Evolutionary conservation across 2,329 filamentous ascomycete species (phyloP).

Genomic region (Diplodia sapinea): DNA sequence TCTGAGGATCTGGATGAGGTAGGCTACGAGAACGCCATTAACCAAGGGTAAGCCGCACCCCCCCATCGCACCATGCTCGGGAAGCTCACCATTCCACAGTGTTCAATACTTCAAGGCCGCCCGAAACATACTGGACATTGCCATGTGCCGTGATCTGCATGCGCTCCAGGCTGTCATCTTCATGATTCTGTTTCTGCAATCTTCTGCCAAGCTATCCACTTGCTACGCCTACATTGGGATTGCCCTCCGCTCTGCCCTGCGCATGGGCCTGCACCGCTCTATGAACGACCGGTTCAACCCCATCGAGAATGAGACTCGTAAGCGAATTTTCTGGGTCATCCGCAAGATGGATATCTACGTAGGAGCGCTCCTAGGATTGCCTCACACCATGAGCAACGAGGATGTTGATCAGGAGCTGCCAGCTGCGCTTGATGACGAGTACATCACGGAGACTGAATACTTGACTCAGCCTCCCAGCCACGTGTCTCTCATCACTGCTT

Average conservation of each 20-base stretch:
- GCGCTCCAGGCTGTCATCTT: conserved; percentile 59
- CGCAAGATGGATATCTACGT: conserved; percentile 60
- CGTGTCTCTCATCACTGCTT: conserved; percentile 63
- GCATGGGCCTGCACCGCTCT: conserved; percentile 59
- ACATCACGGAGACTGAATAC: conserved; percentile 56
- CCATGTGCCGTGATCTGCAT: conserved; percentile 58
- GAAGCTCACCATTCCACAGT: conserved; percentile 36
- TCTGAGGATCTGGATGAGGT: conserved; percentile 47
- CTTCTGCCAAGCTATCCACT: conserved; percentile 58
- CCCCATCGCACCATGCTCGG: background rate
- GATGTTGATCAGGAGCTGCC: conserved; percentile 58
- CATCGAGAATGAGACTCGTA: conserved; percentile 56
- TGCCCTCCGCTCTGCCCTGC: conserved; percentile 56
- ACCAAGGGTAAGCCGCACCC: conserved; percentile 50
- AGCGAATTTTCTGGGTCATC: conserved; percentile 59
- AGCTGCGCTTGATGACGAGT: conserved; percentile 57
- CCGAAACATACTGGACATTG: conserved; percentile 58
- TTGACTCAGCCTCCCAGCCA: conserved; percentile 60
- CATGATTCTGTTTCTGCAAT: conserved; percentile 61
- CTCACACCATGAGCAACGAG: conserved; percentile 56
- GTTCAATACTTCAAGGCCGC: conserved; percentile 57
- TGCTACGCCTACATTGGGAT: conserved; percentile 61
- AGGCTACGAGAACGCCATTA: conserved; percentile 54
- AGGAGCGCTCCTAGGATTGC: conserved; percentile 57
- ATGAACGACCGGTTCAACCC: conserved; percentile 55